A percentile compares a stretch with the other conserved stretches of the same genome.
Conservation (phyloP, 2,329 filamentous ascomycete species). For the Huntiella bhutanensis region DNA sequence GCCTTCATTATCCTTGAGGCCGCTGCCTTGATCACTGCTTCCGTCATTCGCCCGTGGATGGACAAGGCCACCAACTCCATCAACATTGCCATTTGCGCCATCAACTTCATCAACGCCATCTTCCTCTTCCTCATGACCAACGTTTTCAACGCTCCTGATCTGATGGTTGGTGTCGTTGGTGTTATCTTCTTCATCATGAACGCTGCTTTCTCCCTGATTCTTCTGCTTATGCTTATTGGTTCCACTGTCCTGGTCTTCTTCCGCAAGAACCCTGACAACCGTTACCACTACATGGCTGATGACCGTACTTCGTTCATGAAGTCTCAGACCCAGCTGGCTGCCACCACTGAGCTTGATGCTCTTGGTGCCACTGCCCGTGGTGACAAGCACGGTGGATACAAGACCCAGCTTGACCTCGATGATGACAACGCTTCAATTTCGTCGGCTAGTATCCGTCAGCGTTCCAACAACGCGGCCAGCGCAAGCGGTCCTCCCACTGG, state of each 20-base stretch:
- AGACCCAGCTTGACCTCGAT: constrained; percentile 18
- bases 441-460: constrained; percentile 21
- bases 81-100: constrained; percentile 76
- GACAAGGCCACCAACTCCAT: constrained; percentile 96
- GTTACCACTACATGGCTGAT: constrained; percentile 92
- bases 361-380: constrained; percentile 76
- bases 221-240: constrained; percentile 58
- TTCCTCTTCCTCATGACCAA: constrained; percentile 78
- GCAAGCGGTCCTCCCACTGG: constrained; percentile 15
- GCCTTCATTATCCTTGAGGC: constrained; percentile 71
- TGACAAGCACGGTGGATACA: constrained; percentile 42
- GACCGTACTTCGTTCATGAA: constrained; percentile 96
- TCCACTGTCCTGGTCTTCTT: constrained; percentile 51
- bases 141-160: constrained; percentile 63
- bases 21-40: constrained; percentile 54
- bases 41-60: constrained; percentile 85
- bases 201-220: constrained; percentile 61
- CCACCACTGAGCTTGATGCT: constrained; percentile 74
- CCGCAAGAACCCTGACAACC: constrained; percentile 83
- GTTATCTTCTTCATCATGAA: constrained; percentile 81
- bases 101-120: constrained; percentile 83
- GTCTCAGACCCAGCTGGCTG: constrained; percentile 61
- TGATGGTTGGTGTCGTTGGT: constrained; percentile 76
- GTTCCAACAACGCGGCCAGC: constrained; percentile 17
- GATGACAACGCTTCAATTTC: constrained; percentile 25